A percentile compares a stretch with the other conserved stretches of the same genome.
These are phyloP conservation scores for Omphalotus guepiniiformis DNA, from an alignment of 768 basidiomycete species.

Conservation along the genomic window DNA sequence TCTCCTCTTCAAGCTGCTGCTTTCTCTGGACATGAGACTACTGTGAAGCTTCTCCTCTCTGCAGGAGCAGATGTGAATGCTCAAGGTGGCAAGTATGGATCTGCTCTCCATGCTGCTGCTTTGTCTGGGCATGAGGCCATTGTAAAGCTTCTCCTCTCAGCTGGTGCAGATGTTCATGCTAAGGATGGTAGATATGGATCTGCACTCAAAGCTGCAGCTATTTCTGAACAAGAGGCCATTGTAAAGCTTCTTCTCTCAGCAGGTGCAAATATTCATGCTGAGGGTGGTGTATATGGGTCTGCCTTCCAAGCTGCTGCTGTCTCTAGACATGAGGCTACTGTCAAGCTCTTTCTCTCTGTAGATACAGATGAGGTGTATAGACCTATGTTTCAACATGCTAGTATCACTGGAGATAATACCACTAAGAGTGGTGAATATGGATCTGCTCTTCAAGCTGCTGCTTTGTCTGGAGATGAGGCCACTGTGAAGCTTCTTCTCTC, in stretches of 20 bases:
- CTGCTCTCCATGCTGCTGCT: not conserved
- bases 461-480: no score
- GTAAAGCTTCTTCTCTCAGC: not conserved
- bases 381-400: no score
- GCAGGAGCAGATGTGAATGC: not conserved
- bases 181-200: not conserved
- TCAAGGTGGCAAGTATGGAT: conserved; percentile 1
- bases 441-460: no score
- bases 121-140: not conserved
- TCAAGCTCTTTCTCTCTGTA: not conserved
- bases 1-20: not conserved
- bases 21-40: not conserved
- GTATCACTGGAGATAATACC: no score
- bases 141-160: not conserved
- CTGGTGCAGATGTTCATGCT: not conserved
- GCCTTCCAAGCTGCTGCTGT: not conserved
- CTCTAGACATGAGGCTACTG: not conserved
- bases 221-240: not conserved
- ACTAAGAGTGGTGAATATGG: no score
- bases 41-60: not conserved
- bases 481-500: no score
- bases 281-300: not conserved
- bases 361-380: no score
- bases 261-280: not conserved
- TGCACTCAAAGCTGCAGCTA: conserved; percentile 1